Evolutionary conservation across 2,329 filamentous ascomycete genomes (phyloP), one percentile per base, ranked within the genome.

Genomic region (Curvularia sp.): DNA sequence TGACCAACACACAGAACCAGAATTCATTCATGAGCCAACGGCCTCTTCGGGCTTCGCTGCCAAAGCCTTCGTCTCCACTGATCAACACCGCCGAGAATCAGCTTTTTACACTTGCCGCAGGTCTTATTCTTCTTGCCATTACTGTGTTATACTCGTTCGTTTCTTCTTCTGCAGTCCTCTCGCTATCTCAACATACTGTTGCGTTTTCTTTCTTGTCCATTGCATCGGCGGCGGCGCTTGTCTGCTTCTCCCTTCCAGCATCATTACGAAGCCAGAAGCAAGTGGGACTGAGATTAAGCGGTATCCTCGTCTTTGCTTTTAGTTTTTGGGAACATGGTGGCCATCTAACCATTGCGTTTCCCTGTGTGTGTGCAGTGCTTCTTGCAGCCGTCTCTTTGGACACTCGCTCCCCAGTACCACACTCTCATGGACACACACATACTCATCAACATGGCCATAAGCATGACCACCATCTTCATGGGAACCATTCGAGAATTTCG

Each of bases 401-500:
- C 63, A 79, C 77, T 15, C 67, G 70, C 19, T 58, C 69, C 9
- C 56, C 70, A 36, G 52, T 64, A 21, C 49, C 61, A 5, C 67
- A 70, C 61, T 61, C 75, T 32, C 73, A 76, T 46, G 56, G 59
- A 7, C 69, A 74, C 61, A 57, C 68, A 36, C 73, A 75, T 58
- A 56, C 62, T 13, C 65, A 70, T 46, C 53, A 63, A 15, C 70
- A 72, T 49, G 61, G 67, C 41, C 67, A 71, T 45, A 51, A 66
- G 21, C 68, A 71, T 38, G 71, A 73, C 21, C 72, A 75, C 52
- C 75, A 77, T 55, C 67, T 77, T 4, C 78, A 80, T 55, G 78
- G 77, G 10, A 78, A 83, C 46, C 83, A 86, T 39, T 96, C 92
- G 0, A 81, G 79, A 46, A 81, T 96, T 38, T 96, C 94, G 0